phyloP scores from a whole-genome alignment of 441 rosid genomes.

The Hypseocharis bilobata region DNA sequence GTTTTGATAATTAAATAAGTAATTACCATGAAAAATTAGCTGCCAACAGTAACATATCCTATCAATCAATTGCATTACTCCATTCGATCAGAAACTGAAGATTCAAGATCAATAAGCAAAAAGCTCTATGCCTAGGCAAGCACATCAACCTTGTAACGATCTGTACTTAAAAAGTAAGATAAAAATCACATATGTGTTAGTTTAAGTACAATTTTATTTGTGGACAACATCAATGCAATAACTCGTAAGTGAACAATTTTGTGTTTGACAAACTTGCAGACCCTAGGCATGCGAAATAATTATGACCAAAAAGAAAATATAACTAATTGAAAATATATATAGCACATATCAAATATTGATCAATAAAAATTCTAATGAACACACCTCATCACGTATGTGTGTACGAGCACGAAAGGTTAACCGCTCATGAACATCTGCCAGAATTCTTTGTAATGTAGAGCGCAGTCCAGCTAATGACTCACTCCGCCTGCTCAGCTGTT shows the following conservation, averaged over 20 bases:
- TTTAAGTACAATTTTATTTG: neutral
- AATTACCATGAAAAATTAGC: too few species aligned
- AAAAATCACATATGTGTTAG: neutral
- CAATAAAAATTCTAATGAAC: constrained; percentile 13
- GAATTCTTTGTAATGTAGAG: constrained; percentile 80
- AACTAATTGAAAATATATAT: constrained; percentile 1
- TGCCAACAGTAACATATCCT: too few species aligned
- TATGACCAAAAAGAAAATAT: neutral
- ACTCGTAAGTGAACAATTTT: neutral
- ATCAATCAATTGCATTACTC: neutral
- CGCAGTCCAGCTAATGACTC: constrained; percentile 75
- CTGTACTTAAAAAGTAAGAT: too few species aligned
- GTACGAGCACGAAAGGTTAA: constrained; percentile 94
- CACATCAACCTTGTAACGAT: neutral
- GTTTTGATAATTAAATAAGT: too few species aligned
- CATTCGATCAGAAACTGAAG: neutral
- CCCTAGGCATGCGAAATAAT: neutral
- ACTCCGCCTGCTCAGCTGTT: constrained; percentile 64
- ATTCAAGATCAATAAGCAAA: neutral
- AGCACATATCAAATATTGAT: neutral
- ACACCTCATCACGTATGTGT: constrained; percentile 83
- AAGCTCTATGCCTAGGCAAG: neutral
- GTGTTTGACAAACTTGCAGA: neutral
- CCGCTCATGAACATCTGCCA: constrained; percentile 84
- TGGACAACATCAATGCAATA: neutral